Percentiles rank a stretch among this genome's conserved stretches.
phyloP scores from a whole-genome alignment of 305 asterid genomes.

The Fraxinus ornus region DNA sequence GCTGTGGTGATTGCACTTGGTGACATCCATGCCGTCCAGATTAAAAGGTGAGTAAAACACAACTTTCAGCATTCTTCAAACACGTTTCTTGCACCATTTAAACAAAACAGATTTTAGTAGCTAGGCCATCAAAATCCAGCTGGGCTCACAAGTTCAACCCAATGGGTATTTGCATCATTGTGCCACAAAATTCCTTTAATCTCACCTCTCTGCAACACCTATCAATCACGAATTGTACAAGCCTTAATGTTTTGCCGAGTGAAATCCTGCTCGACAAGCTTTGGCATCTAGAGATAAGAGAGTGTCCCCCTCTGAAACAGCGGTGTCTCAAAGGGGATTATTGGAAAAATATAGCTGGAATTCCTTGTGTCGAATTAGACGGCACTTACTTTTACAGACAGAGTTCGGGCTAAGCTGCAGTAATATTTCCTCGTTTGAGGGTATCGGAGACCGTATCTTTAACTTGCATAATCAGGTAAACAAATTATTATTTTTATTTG shows the following conservation, averaged over 20 bases:
- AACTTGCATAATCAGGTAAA: neutral
- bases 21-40: no score
- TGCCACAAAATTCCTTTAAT: neutral
- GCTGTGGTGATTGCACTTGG: no score
- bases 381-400: slow-evolving; percentile 24
- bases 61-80: no score
- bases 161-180: no score
- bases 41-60: no score
- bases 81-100: no score
- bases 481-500: neutral
- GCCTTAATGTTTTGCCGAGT: slow-evolving; percentile 28
- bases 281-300: slow-evolving; percentile 32
- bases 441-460: neutral
- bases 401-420: neutral
- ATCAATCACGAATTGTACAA: slow-evolving; percentile 34
- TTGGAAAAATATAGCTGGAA: slow-evolving; percentile 39
- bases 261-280: slow-evolving; percentile 33
- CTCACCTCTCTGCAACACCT: slow-evolving; percentile 31
- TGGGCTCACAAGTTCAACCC: no score
- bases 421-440: neutral
- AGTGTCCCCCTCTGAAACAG: slow-evolving; percentile 29
- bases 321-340: slow-evolving; percentile 35
- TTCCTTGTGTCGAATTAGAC: slow-evolving; percentile 38
- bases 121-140: no score
- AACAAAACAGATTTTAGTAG: no score